Evolutionary conservation across 192 early-diverging fungal genomes (phyloP), one percentile per base, ranked within the genome.

Genomic region (Physocladia obscura): DNA sequence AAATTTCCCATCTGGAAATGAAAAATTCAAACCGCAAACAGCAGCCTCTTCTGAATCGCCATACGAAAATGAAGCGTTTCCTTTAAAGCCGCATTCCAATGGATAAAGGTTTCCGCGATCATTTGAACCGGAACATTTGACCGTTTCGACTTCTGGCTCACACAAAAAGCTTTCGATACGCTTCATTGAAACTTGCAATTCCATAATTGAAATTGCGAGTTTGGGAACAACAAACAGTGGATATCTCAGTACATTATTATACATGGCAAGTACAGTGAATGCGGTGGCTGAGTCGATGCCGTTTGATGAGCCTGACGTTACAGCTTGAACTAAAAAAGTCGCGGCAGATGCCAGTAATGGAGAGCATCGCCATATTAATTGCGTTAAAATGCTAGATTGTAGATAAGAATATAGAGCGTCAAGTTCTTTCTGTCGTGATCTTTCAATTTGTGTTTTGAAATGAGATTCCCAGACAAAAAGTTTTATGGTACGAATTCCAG

Each of bases 241-340:
- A 24, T 77, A 78, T n/a, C 77, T 74, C 2, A 89, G 75, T 76
- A 88, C 70, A 37, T 72, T 81, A 4, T 81, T 79, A 74, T 85
- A 89, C 5, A 89, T 58, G 0, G 84, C 81, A 44, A 89, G 76
- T 22, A 73, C 76, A 1, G 83, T 83, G 70, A 89, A 89, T 0
- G 90, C 87, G 34, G 89, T 67, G 48, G 84, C 75, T 26, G 85
- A 79, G 0, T 86, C 92, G 30, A 96, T 74, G 6, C 79, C 80
- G 8, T 74, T 54, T 8, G 73, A 61, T 2, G 80, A 11, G 38
- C 80, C 79, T 27, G 30, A 31, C 6, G 40, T 49, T 34, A 52
- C 6, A 31, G 86, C 81, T 37, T 76, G 80, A 56, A 77, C 76
- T 2, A 76, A 34, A 71, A 88, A 88, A 1, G 86, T 87, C 2